Evolutionary conservation across 1,284 basidiomycete genomes (phyloP).

Genomic region (Bondarzewia mesenterica): DNA sequence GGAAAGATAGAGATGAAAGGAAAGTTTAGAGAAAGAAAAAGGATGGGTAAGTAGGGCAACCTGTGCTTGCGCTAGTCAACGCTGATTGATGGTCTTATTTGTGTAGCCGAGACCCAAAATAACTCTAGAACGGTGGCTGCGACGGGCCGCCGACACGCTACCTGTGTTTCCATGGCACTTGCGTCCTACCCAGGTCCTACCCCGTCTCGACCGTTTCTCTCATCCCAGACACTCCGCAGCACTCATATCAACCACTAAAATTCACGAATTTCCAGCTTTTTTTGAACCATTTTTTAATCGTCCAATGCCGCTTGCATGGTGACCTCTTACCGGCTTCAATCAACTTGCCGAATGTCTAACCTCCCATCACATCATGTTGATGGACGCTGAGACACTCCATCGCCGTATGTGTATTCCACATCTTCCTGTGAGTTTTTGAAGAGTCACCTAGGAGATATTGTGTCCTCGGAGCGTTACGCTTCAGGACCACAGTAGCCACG

Average conservation of each 20-base stretch:
- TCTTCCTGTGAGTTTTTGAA: too few relatives aligned
- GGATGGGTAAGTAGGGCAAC: not conserved
- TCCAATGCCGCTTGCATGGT: too few relatives aligned
- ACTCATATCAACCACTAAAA: too few relatives aligned
- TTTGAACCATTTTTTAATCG: not conserved
- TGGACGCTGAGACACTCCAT: too few relatives aligned
- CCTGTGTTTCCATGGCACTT: slow-evolving; percentile 1
- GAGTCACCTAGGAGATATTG: too few relatives aligned
- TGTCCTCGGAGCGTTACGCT: too few relatives aligned
- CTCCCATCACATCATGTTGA: too few relatives aligned
- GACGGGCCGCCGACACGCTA: not conserved
- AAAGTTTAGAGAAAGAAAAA: slow-evolving; percentile 1
- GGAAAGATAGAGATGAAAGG: slow-evolving; percentile 4
- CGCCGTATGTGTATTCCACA: too few relatives aligned
- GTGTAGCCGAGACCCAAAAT: not conserved
- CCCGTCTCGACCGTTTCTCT: not conserved
- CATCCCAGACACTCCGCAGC: not conserved
- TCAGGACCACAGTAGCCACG: too few relatives aligned
- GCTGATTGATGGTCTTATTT: slow-evolving; percentile 2
- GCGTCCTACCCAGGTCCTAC: not conserved
- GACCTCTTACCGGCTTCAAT: too few relatives aligned
- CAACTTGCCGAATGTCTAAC: too few relatives aligned
- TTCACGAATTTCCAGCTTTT: not conserved
- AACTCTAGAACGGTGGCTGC: not conserved
- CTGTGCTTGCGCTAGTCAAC: not conserved